phyloP scores from a whole-genome alignment of 768 basidiomycete species.

The Chlorophyllum brunneum region DNA sequence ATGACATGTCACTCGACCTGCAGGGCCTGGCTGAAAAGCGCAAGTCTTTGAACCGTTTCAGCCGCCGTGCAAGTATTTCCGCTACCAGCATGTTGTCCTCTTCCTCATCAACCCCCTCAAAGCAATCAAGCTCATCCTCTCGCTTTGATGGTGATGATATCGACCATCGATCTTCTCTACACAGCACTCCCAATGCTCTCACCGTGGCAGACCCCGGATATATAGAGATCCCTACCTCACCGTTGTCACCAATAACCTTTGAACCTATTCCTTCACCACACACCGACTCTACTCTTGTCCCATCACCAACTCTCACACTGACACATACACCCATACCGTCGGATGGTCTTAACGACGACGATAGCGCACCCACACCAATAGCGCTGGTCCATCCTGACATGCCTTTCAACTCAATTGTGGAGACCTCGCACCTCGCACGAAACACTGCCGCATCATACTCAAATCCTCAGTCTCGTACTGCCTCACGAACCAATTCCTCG shows the following conservation, averaged over 20 bases:
- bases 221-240: slow-evolving; percentile 9
- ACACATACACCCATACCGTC: not conserved
- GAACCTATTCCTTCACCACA: slow-evolving; percentile 18
- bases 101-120: not conserved
- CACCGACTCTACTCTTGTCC: slow-evolving; percentile 18
- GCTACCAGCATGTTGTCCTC: slow-evolving; percentile 9
- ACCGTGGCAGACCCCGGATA: not conserved
- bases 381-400: not conserved
- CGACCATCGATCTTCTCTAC: not conserved
- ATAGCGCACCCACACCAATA: slow-evolving; percentile 9
- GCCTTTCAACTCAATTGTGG: not conserved
- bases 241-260: slow-evolving; percentile 3
- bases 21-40: not conserved
- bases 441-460: not conserved
- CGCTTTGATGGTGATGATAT: not conserved
- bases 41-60: not conserved
- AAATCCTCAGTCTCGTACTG: not conserved
- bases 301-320: slow-evolving; percentile 9
- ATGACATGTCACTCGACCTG: slow-evolving; percentile 6
- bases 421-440: not conserved
- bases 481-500: not conserved
- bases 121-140: not conserved
- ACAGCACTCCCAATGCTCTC: not conserved
- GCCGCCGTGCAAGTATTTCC: slow-evolving; percentile 6
- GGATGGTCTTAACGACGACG: slow-evolving; percentile 10